Conservation (phyloP, 176 grass and related monocot genomes). For the Otatea glauca region DNA sequence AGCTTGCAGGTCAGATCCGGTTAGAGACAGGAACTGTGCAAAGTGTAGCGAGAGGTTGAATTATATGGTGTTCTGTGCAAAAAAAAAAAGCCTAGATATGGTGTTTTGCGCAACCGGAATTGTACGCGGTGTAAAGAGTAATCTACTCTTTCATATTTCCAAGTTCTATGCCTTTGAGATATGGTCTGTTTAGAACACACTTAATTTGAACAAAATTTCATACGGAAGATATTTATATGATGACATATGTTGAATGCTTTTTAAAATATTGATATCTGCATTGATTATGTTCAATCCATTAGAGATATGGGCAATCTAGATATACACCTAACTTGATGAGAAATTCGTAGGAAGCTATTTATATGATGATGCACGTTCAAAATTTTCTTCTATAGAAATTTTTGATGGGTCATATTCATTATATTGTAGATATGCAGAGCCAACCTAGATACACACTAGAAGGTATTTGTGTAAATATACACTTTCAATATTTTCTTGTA, state of each 20-base stretch:
- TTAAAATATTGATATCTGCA: neutral
- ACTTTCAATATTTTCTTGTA: neutral
- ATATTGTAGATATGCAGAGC: neutral
- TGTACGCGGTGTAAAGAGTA: too few relatives aligned
- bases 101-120: too few relatives aligned
- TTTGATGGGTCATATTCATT: neutral
- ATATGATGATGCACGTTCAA: neutral
- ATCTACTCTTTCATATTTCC: too few relatives aligned
- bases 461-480: neutral
- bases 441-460: neutral
- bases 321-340: neutral
- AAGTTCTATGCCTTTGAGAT: too few relatives aligned
- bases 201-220: neutral
- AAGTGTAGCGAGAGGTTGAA: too few relatives aligned
- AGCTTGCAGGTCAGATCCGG: too few relatives aligned
- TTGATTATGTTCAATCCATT: neutral
- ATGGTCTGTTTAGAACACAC: too few relatives aligned
- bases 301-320: neutral
- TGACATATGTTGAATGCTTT: neutral
- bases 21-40: too few relatives aligned
- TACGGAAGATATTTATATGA: neutral
- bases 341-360: neutral
- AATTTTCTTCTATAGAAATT: neutral
- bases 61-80: too few relatives aligned
- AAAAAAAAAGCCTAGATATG: too few relatives aligned